Evolutionary conservation across 83 land plant species (phyloP), one percentile per base, ranked within the genome.

Genomic region (Thuja plicata): DNA sequence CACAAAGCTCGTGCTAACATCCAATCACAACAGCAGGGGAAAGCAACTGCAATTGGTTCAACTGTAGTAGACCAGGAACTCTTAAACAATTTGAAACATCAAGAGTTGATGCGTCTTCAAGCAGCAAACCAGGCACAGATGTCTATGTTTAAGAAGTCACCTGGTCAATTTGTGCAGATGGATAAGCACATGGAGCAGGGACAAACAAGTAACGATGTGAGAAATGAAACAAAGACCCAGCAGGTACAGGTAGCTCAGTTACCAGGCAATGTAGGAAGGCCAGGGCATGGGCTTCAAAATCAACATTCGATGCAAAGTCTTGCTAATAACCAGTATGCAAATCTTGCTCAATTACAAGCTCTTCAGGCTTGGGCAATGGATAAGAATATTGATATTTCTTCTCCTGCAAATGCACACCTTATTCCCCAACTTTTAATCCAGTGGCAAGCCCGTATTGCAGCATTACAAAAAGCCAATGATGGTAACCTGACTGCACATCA

Each of bases 291-390:
- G 12, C 86, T 73, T 11, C 97, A 93, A 45, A 48, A 79, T 66
- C 93, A 91, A 80, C 89, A 82, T 62, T 88, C 19, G 30, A 89
- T 91, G 66, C 90, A 81, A 37, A 93, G 87, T 90, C 37, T 91
- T 88, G 76, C 87, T 45, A 91, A 91, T 78, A 94, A 89, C 85
- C 97, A 93, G 87, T 84, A 89, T 48, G 89, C 90, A 3, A 86
- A 86, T 86, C 82, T 94, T 89, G 90, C 91, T 9, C 97, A 95
- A 77, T 21, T 94, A 89, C 95, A 95, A 74, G 95, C 93, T 34
- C 85, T 95, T 89, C 96, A 95, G 85, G 92, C 92, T 3, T 94
- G 94, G 94, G 97, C 97, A 35, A 85, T 87, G 84, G 95, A 95
- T 88, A 92, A 90, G 87, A 94, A 93, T 89, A 90, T 95, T 88